Conservation (phyloP, 768 basidiomycete species). For the Leccinum longicurvipes region DNA sequence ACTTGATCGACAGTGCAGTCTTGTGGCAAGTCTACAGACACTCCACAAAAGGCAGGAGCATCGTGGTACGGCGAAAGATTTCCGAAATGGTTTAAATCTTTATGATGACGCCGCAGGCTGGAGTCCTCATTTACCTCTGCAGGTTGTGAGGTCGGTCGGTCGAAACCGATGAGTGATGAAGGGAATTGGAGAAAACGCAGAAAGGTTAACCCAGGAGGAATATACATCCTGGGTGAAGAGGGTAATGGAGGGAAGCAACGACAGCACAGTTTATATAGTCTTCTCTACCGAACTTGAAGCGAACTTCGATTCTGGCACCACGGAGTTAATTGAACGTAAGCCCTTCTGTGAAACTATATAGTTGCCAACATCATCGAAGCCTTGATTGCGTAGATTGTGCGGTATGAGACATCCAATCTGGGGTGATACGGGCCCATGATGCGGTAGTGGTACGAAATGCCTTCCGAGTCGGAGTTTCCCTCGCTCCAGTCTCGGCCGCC, state of each 20-base stretch:
- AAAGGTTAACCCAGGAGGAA: conserved; percentile 9
- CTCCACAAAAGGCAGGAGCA: conserved; percentile 28
- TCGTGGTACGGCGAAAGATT: conserved; percentile 38
- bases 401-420: too few species aligned
- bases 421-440: too few species aligned
- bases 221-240: conserved; percentile 11
- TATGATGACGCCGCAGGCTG: too few species aligned
- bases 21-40: conserved; percentile 30
- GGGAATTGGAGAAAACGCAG: conserved; percentile 16
- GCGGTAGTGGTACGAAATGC: too few species aligned
- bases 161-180: neutral
- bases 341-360: too few species aligned
- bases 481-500: too few species aligned
- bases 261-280: neutral
- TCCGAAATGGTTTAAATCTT: conserved; percentile 25
- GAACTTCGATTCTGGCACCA: too few species aligned
- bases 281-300: neutral
- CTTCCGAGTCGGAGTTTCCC: too few species aligned
- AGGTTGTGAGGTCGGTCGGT: neutral
- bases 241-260: neutral
- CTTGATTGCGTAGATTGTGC: too few species aligned
- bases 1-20: conserved; percentile 42
- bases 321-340: too few species aligned
- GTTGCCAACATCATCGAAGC: too few species aligned
- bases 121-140: neutral